Evolutionary conservation across 2,329 filamentous ascomycete genomes (phyloP).

Genomic region (Phaeosphaeria sp.): DNA sequence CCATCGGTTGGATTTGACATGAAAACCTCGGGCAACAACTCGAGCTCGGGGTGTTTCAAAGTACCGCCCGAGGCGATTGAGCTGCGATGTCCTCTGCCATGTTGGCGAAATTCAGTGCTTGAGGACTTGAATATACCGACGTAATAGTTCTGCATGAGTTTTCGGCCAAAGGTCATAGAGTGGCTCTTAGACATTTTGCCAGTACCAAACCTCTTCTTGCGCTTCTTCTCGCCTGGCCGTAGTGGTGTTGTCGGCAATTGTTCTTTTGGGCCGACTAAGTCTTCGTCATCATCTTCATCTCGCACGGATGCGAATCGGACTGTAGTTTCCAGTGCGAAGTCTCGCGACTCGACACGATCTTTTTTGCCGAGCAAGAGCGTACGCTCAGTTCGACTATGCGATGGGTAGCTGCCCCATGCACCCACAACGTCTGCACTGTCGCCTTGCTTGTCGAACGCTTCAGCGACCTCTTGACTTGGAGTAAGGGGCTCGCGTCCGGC

Average conservation of each 20-base stretch:
- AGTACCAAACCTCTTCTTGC: constrained; percentile 66
- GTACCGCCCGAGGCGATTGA: constrained; percentile 51
- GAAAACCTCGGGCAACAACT: constrained; percentile 52
- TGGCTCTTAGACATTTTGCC: constrained; percentile 69
- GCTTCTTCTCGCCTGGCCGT: constrained; percentile 36
- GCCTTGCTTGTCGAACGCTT: constrained; percentile 34
- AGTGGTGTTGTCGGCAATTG: constrained; percentile 25
- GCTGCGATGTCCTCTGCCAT: constrained; percentile 54
- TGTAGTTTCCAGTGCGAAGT: constrained; percentile 50
- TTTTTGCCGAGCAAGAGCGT: constrained; percentile 46
- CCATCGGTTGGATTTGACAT: constrained; percentile 14
- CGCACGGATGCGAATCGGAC: constrained; percentile 30
- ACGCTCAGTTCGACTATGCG: constrained; percentile 52
- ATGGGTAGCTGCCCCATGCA: constrained; percentile 57
- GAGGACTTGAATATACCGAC: constrained; percentile 51
- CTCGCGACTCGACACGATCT: constrained; percentile 50
- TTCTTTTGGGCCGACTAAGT: constrained; percentile 34
- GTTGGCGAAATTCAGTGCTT: constrained; percentile 45
- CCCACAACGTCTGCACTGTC: constrained; percentile 35
- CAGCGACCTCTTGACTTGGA: constrained; percentile 16
- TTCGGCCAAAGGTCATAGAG: constrained; percentile 51
- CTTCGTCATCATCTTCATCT: constrained; percentile 20
- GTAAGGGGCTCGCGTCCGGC: constrained; percentile 10
- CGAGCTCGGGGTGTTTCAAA: constrained; percentile 56
- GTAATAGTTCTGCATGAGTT: constrained; percentile 55